phyloP scores from a whole-genome alignment of 192 early-diverging fungal species.

The Backusella parvicylindrica region DNA sequence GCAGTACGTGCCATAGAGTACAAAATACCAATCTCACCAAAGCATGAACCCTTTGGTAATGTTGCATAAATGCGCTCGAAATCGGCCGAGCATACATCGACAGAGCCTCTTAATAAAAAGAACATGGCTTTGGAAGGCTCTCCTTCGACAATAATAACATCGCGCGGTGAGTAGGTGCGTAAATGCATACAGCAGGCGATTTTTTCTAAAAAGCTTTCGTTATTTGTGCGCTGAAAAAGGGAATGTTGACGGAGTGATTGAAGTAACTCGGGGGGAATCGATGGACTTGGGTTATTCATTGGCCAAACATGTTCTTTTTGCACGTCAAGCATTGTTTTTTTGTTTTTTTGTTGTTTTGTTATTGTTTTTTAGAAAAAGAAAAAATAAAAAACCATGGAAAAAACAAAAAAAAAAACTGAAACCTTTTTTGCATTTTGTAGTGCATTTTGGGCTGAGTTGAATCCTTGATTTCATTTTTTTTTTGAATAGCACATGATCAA shows the following conservation, averaged over 20 bases:
- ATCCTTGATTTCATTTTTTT: not conserved
- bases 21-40: constrained; percentile 78
- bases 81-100: constrained; percentile 50
- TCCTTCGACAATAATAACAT: constrained; percentile 33
- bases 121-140: constrained; percentile 56
- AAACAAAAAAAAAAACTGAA: not conserved
- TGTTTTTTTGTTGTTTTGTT: not conserved
- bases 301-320: not conserved
- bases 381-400: not conserved
- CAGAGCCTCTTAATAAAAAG: constrained; percentile 44
- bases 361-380: not conserved
- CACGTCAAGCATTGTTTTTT: constrained; percentile 7
- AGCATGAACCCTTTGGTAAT: constrained; percentile 66
- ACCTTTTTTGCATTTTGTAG: not conserved
- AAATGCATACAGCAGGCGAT: constrained; percentile 30
- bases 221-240: constrained; percentile 29
- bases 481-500: not conserved
- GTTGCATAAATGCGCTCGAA: constrained; percentile 47
- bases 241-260: constrained; percentile 28
- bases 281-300: not conserved
- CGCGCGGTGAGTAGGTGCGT: constrained; percentile 19
- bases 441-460: not conserved
- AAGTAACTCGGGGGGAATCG: constrained; percentile 26
- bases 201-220: constrained; percentile 29
- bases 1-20: constrained; percentile 70